These are phyloP conservation scores for Corymbia calophylla DNA, from an alignment of 441 rosid species.

Conservation along the genomic window DNA sequence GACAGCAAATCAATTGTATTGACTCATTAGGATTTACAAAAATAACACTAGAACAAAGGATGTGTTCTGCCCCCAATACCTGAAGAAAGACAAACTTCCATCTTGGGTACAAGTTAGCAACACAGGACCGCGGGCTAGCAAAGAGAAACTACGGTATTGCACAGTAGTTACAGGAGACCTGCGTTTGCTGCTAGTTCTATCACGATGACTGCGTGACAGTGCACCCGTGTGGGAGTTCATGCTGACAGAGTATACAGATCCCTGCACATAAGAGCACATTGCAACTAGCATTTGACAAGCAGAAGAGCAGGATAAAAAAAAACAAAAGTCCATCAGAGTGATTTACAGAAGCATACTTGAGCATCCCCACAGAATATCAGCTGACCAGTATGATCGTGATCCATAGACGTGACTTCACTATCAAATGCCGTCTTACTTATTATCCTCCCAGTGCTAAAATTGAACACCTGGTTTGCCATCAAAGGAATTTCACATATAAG, in stretches of 20 bases:
- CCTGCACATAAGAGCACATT: constrained; percentile 36
- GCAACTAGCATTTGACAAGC: background rate
- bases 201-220: constrained; percentile 78
- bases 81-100: constrained; percentile 85
- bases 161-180: constrained; percentile 79
- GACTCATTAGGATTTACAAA: background rate
- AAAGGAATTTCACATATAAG: constrained; percentile 8
- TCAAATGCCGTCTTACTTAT: constrained; percentile 49
- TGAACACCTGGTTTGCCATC: constrained; percentile 57
- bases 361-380: constrained; percentile 92
- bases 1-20: constrained; percentile 6
- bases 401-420: constrained; percentile 77
- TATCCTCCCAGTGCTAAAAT: constrained; percentile 94
- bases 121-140: constrained; percentile 86
- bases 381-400: constrained; percentile 96
- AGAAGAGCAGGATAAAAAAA: background rate
- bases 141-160: constrained; percentile 92
- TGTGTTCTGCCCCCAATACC: constrained; percentile 30
- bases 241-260: constrained; percentile 69
- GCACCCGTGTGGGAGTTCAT: constrained; percentile 80
- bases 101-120: constrained; percentile 85
- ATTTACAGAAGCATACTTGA: constrained; percentile 33
- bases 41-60: background rate
- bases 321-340: background rate
- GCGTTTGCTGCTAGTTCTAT: constrained; percentile 55